phyloP scores from a whole-genome alignment of 106 monocot genomes.

The Dioscorea alata region DNA sequence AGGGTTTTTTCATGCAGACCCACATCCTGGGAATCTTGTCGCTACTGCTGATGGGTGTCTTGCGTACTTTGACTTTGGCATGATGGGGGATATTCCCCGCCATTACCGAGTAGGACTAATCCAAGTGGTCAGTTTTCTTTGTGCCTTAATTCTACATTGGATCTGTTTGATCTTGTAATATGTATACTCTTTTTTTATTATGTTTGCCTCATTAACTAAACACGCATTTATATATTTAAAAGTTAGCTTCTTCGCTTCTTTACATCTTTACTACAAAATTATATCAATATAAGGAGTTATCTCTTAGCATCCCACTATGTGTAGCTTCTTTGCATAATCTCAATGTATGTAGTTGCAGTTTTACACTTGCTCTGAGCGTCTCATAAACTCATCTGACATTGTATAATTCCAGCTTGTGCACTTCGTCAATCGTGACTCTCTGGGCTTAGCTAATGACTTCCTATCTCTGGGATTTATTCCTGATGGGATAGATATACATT shows the following conservation, averaged over 20 bases:
- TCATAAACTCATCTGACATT: neutral
- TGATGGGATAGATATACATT: conserved; percentile 65
- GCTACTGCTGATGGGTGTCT: conserved; percentile 73
- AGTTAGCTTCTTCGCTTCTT: too few species aligned
- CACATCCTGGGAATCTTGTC: conserved; percentile 99
- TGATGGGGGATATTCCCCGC: conserved; percentile 99
- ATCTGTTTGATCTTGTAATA: too few species aligned
- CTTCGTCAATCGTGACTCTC: conserved; percentile 85
- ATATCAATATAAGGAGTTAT: too few species aligned
- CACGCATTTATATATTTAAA: too few species aligned
- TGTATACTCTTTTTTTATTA: too few species aligned
- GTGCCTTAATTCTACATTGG: neutral
- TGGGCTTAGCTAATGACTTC: conserved; percentile 90
- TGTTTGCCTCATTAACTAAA: too few species aligned
- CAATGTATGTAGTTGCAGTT: too few species aligned
- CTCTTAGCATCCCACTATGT: too few species aligned
- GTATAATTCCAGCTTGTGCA: conserved; percentile 75
- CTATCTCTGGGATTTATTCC: conserved; percentile 95
- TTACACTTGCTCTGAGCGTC: too few species aligned
- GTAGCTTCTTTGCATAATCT: too few species aligned
- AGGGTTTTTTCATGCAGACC: conserved; percentile 96
- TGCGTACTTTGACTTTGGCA: conserved; percentile 98
- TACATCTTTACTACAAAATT: too few species aligned
- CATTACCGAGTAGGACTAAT: conserved; percentile 98
- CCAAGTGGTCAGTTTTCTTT: conserved; percentile 74